Percentiles rank a stretch among this genome's conserved stretches.
phyloP scores from a whole-genome alignment of 2,329 filamentous ascomycete species.

The Colletotrichum spinosum region DNA sequence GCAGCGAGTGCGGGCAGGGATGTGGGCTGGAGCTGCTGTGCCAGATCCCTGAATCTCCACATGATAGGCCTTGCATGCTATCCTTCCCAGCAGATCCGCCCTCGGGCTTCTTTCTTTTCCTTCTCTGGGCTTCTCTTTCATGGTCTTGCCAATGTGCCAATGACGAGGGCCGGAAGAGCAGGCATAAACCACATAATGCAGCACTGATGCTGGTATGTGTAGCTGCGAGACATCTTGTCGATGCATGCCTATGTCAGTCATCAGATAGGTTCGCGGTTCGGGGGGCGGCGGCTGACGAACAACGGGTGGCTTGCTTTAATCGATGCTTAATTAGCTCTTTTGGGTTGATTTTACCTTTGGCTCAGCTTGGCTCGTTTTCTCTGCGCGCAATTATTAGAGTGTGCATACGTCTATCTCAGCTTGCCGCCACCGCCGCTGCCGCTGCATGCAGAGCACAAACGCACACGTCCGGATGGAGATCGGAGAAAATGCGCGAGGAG shows the following conservation, averaged over 20 bases:
- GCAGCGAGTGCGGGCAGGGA: constrained; percentile 38
- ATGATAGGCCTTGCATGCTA: constrained; percentile 39
- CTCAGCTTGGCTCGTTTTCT: background rate
- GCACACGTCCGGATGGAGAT: constrained; percentile 11
- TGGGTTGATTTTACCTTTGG: background rate
- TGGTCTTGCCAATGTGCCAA: constrained; percentile 24
- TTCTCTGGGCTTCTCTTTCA: background rate
- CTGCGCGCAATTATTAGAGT: too few species aligned
- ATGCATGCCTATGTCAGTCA: constrained; percentile 15
- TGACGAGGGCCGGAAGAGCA: constrained; percentile 19
- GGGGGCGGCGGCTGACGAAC: constrained; percentile 14
- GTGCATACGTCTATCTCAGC: background rate
- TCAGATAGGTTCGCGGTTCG: constrained; percentile 23
- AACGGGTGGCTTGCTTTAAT: constrained; percentile 21
- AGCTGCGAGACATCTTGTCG: constrained; percentile 15
- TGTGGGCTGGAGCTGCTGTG: constrained; percentile 42
- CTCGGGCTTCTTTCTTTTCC: constrained; percentile 36
- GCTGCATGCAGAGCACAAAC: constrained; percentile 11
- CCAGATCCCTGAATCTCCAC: constrained; percentile 41
- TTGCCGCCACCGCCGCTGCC: background rate
- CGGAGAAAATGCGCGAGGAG: constrained; percentile 7
- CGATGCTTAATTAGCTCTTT: constrained; percentile 15
- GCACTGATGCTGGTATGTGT: constrained; percentile 23
- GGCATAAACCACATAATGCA: constrained; percentile 35
- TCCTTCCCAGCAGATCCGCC: constrained; percentile 40